phyloP scores from a whole-genome alignment of 768 basidiomycete genomes.

The Lentinula aciculospora region DNA sequence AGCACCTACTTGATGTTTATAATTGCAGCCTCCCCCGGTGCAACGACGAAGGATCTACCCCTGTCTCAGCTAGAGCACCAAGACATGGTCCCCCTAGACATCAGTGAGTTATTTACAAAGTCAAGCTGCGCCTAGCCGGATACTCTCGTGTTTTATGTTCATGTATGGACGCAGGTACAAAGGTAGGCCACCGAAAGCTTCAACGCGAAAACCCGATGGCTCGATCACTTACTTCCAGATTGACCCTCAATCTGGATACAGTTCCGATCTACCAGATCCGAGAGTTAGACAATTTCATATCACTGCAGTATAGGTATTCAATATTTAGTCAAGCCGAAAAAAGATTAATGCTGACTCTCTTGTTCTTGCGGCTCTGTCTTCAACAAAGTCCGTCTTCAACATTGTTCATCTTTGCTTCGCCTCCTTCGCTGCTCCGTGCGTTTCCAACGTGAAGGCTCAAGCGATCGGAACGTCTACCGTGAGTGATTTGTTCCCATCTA shows the following conservation, averaged over 20 bases:
- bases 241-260: not conserved
- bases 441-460: slow-evolving; percentile 26
- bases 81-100: too few species aligned
- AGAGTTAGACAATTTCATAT: not conserved
- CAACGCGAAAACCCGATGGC: not conserved
- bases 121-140: not conserved
- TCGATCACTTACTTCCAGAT: not conserved
- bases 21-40: too few species aligned
- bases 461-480: slow-evolving; percentile 34
- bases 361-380: not conserved
- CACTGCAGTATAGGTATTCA: not conserved
- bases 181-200: not conserved
- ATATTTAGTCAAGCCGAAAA: not conserved
- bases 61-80: too few species aligned
- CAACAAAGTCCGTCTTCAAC: not conserved
- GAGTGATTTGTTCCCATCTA: slow-evolving; percentile 43
- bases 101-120: not conserved
- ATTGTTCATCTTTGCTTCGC: not conserved
- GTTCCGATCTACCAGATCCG: not conserved
- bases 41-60: not conserved
- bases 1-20: too few species aligned
- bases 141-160: not conserved
- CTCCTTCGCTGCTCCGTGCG: not conserved
- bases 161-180: not conserved
- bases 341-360: not conserved